phyloP scores from a whole-genome alignment of 2,329 filamentous ascomycete genomes.

The Dactylellina cionopaga region DNA sequence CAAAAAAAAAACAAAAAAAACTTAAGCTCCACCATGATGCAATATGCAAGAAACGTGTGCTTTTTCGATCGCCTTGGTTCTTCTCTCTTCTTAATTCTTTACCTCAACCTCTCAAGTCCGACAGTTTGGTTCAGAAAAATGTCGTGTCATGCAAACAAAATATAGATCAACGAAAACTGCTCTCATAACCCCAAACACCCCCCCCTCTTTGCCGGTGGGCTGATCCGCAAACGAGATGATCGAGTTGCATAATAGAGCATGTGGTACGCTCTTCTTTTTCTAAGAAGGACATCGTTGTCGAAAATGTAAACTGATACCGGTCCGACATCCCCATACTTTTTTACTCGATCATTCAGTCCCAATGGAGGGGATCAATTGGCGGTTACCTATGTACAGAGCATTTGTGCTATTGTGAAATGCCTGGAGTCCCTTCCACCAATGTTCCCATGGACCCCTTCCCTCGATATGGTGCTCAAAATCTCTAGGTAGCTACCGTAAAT shows the following conservation, averaged over 20 bases:
- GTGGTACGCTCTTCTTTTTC: slow-evolving; percentile 30
- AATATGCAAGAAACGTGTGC: slow-evolving; percentile 53
- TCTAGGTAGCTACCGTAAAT: slow-evolving; percentile 4
- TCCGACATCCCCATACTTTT: slow-evolving; percentile 52
- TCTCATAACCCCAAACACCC: background rate
- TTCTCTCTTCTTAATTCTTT: background rate
- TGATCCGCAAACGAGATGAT: slow-evolving; percentile 38
- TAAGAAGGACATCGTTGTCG: background rate
- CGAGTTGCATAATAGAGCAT: slow-evolving; percentile 42
- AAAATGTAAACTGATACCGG: slow-evolving; percentile 50
- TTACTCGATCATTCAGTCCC: slow-evolving; percentile 40
- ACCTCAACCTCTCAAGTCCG: slow-evolving; percentile 8
- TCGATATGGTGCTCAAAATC: slow-evolving; percentile 18
- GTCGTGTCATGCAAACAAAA: slow-evolving; percentile 31
- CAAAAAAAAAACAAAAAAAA: slow-evolving; percentile 11
- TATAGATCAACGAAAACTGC: slow-evolving; percentile 17
- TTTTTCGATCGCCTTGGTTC: slow-evolving; percentile 39
- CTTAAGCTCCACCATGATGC: slow-evolving; percentile 23
- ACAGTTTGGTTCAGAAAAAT: slow-evolving; percentile 22
- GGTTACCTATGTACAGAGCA: slow-evolving; percentile 49
- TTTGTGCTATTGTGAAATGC: slow-evolving; percentile 28
- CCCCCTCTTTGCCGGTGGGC: background rate
- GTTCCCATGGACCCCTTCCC: slow-evolving; percentile 10
- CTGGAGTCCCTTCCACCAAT: background rate
- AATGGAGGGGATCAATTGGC: slow-evolving; percentile 47